Evolutionary conservation across 495 filamentous ascomycete species (phyloP).

Genomic region (Tuber microsphaerosporum): DNA sequence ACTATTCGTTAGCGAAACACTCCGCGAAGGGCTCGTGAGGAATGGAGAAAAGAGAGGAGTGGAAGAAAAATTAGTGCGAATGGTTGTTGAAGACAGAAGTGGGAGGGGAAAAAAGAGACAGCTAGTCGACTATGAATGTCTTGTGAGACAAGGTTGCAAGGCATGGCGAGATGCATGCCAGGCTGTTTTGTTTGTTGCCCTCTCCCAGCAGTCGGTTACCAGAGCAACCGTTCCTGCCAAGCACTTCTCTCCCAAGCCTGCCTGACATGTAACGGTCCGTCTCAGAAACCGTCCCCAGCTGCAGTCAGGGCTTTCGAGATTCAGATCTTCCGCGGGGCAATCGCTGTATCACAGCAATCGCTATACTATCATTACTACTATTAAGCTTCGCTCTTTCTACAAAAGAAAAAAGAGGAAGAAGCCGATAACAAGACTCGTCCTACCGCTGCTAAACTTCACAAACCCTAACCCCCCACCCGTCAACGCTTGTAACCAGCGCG

Average conservation of each 20-base stretch:
- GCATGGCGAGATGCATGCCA: background rate
- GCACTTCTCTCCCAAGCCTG: background rate
- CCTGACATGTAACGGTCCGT: background rate
- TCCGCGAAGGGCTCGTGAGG: slow-evolving; percentile 5
- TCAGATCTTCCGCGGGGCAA: background rate
- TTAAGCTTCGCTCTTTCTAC: background rate
- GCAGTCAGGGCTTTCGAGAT: background rate
- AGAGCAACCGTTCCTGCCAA: slow-evolving; percentile 14
- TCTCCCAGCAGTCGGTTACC: background rate
- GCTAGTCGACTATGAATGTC: slow-evolving; percentile 15
- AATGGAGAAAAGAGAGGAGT: slow-evolving; percentile 4
- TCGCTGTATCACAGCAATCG: no score
- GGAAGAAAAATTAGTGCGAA: slow-evolving; percentile 2
- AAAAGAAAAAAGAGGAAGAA: background rate
- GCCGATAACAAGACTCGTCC: background rate
- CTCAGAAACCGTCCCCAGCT: background rate
- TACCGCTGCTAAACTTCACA: background rate
- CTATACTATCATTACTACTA: background rate
- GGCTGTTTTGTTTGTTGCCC: slow-evolving; percentile 31
- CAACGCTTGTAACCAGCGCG: background rate
- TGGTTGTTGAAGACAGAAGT: background rate
- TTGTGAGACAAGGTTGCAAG: slow-evolving; percentile 3
- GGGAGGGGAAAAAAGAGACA: slow-evolving; percentile 14
- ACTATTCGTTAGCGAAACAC: slow-evolving; percentile 18
- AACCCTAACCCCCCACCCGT: background rate